Evolutionary conservation across 495 filamentous ascomycete species (phyloP).

Genomic region (Eremomyces bilateralis): DNA sequence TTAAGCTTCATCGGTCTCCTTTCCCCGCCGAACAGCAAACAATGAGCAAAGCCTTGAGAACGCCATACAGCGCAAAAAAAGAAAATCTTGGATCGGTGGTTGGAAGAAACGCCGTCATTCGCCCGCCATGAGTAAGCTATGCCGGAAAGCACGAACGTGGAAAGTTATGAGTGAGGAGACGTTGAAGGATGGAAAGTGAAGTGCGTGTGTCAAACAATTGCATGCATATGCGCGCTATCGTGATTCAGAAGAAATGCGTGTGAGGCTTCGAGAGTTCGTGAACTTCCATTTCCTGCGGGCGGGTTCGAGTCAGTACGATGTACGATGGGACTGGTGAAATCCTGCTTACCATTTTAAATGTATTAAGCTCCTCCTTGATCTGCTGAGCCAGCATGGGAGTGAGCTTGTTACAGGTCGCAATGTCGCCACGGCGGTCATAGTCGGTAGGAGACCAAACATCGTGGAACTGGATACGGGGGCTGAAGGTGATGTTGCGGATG

Average conservation of each 20-base stretch:
- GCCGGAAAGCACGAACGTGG: not conserved
- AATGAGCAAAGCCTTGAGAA: too few species aligned
- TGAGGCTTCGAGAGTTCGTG: slow-evolving; percentile 96
- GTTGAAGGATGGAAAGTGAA: not conserved
- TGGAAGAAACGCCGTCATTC: not conserved
- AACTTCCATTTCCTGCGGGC: slow-evolving; percentile 87
- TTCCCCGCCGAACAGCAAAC: too few species aligned
- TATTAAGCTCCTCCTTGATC: slow-evolving; percentile 98
- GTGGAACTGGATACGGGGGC: slow-evolving; percentile 79
- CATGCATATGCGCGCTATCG: not conserved
- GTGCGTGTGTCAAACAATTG: not conserved
- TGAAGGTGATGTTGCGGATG: slow-evolving; percentile 69
- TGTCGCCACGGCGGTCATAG: slow-evolving; percentile 89
- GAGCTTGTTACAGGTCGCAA: slow-evolving; percentile 92
- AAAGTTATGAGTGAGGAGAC: not conserved
- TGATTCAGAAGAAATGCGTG: slow-evolving; percentile 84
- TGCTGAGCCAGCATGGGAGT: slow-evolving; percentile 96
- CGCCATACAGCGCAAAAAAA: not conserved
- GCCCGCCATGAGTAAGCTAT: not conserved
- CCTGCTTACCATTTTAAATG: slow-evolving; percentile 83
- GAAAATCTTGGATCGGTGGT: too few species aligned
- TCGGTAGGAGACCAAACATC: slow-evolving; percentile 91
- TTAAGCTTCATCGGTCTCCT: too few species aligned
- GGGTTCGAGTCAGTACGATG: slow-evolving; percentile 8
- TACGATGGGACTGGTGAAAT: slow-evolving; percentile 7